A percentile compares a stretch with the other conserved stretches of the same genome.
These are phyloP conservation scores for Zangia roseola DNA, from an alignment of 768 basidiomycete genomes.

Conservation along the genomic window DNA sequence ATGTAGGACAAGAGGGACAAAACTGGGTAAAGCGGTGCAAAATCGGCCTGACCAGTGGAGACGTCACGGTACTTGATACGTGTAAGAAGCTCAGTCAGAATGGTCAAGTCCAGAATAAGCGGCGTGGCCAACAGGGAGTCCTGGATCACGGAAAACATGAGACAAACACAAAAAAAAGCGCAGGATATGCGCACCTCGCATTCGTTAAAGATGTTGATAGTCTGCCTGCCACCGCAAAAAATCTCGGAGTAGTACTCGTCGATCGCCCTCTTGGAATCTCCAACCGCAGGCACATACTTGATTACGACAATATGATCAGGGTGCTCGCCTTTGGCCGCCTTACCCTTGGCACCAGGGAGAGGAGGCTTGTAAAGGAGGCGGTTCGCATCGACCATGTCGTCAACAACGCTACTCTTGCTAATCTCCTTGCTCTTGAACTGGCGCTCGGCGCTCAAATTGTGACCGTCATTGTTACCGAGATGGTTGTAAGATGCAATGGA, in stretches of 20 bases:
- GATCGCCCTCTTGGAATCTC: conserved; percentile 98
- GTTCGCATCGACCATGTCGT: conserved; percentile 97
- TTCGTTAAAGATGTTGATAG: conserved; percentile 97
- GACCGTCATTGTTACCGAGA: conserved; percentile 96
- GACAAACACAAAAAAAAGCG: not conserved
- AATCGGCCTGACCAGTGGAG: conserved; percentile 50
- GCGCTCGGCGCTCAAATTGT: conserved; percentile 82
- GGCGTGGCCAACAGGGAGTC: conserved; percentile 96
- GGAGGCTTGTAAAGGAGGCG: conserved; percentile 86
- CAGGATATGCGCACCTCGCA: conserved; percentile 67
- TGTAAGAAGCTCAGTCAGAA: conserved; percentile 91
- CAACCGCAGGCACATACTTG: conserved; percentile 95
- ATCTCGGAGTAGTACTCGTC: conserved; percentile 99
- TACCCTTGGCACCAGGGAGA: conserved; percentile 50
- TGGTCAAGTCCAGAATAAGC: conserved; percentile 89
- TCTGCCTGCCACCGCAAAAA: conserved; percentile 91
- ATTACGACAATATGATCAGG: conserved; percentile 97
- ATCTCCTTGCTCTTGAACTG: conserved; percentile 99
- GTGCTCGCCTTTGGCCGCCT: conserved; percentile 84
- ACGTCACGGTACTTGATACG: conserved; percentile 84
- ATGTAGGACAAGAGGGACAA: conserved; percentile 93
- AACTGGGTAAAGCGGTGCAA: conserved; percentile 84
- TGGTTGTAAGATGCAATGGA: conserved; percentile 99
- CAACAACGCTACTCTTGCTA: conserved; percentile 94
- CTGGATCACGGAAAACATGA: conserved; percentile 34